phyloP scores from a whole-genome alignment of 1,139 yeast species.

The Nadsonia commutata region DNA sequence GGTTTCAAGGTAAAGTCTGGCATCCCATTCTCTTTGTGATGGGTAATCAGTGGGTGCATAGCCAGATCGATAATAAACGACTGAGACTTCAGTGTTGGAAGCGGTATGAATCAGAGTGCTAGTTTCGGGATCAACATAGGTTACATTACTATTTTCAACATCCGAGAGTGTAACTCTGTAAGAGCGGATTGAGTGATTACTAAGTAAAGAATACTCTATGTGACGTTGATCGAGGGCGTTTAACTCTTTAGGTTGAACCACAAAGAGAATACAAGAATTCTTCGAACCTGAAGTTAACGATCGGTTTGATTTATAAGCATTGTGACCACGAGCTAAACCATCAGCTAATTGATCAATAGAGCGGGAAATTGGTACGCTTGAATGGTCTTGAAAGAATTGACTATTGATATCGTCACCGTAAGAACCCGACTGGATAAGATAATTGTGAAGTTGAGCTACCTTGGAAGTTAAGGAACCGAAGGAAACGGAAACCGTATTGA shows the following conservation, averaged over 20 bases:
- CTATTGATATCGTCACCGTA: conserved; percentile 14
- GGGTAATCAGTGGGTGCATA: conserved; percentile 70
- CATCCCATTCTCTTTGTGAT: conserved; percentile 53
- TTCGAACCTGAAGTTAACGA: conserved; percentile 12
- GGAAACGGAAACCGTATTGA: conserved; percentile 89
- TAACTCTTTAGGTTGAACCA: conserved; percentile 75
- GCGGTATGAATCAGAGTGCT: conserved; percentile 31
- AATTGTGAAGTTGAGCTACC: conserved; percentile 63
- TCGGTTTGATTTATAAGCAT: conserved; percentile 27
- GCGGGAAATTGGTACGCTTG: conserved; percentile 44
- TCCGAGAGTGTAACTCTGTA: conserved; percentile 56
- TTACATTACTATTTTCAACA: conserved; percentile 30
- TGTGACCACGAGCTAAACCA: conserved; percentile 57
- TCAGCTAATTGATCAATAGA: conserved; percentile 47
- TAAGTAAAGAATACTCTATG: conserved; percentile 55
- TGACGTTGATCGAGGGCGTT: conserved; percentile 85
- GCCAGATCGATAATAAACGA: conserved; percentile 82
- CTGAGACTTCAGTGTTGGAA: conserved; percentile 60
- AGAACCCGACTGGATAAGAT: conserved; percentile 18
- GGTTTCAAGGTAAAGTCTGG: conserved; percentile 56
- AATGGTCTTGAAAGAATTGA: conserved; percentile 24
- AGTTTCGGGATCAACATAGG: conserved; percentile 17
- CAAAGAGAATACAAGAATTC: conserved; percentile 49
- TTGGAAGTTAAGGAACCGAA: conserved; percentile 82
- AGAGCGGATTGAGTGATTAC: conserved; percentile 41